Conservation (phyloP, 192 early-diverging fungal species). For the Backusella australiensis region DNA sequence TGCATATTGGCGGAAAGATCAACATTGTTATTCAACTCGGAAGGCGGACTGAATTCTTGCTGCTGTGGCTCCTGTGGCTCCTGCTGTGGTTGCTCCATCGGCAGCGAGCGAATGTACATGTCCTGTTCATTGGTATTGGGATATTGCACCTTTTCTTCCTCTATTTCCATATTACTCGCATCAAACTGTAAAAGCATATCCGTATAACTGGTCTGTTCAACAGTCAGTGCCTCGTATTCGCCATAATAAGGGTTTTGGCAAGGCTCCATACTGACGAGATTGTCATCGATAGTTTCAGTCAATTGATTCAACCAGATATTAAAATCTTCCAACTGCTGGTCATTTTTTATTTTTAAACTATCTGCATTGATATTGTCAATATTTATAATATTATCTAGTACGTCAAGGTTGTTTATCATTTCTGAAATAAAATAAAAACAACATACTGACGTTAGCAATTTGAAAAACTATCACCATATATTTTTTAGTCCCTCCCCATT, state of each 20-base stretch:
- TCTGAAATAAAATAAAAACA: constrained; percentile 2
- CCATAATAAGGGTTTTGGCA: neutral
- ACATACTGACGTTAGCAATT: neutral
- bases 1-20: neutral
- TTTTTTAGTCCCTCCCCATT: neutral
- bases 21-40: neutral
- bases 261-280: neutral
- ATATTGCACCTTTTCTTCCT: neutral
- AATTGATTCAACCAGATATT: constrained; percentile 25
- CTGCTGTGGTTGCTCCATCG: neutral
- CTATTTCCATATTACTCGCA: neutral
- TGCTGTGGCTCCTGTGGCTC: too few species aligned
- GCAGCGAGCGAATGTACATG: constrained; percentile 15
- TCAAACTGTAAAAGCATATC: constrained; percentile 13
- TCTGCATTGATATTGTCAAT: neutral
- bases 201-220: neutral
- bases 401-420: constrained; percentile 11
- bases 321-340: constrained; percentile 6
- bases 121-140: constrained; percentile 5
- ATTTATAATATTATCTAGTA: constrained; percentile 10
- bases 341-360: constrained; percentile 9
- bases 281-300: constrained; percentile 6
- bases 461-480: neutral
- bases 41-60: neutral
- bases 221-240: neutral